Conservation (phyloP, 768 basidiomycete species). For the Leccinum subgranulosum region DNA sequence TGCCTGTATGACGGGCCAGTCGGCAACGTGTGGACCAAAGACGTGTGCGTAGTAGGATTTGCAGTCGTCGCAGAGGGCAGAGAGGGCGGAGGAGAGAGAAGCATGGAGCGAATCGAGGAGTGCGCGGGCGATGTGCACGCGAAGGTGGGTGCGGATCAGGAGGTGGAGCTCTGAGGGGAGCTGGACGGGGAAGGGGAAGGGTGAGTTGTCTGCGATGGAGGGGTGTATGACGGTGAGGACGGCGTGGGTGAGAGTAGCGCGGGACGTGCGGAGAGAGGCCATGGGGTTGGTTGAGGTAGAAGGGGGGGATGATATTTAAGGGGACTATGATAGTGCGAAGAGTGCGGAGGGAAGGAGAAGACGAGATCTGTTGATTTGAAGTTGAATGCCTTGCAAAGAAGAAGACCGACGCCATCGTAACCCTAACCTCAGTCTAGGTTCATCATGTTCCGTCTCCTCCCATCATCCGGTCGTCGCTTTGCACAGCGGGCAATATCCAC, state of each 20-base stretch:
- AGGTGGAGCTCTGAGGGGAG: constrained; percentile 55
- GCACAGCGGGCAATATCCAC: constrained; percentile 39
- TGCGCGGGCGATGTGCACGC: constrained; percentile 39
- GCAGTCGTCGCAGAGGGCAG: constrained; percentile 46
- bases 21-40: constrained; percentile 49
- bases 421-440: constrained; percentile 36
- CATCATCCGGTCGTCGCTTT: constrained; percentile 8
- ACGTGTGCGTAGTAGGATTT: constrained; percentile 51
- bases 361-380: constrained; percentile 1
- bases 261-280: constrained; percentile 35
- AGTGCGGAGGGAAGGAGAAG: constrained; percentile 21
- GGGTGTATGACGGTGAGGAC: constrained; percentile 48
- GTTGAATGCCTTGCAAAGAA: constrained; percentile 2
- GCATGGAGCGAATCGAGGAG: constrained; percentile 41
- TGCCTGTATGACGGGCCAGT: constrained; percentile 49
- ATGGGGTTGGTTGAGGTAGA: constrained; percentile 5
- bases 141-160: constrained; percentile 46
- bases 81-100: constrained; percentile 34
- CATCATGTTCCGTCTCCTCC: constrained; percentile 3
- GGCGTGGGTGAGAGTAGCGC: constrained; percentile 49
- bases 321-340: constrained; percentile 14
- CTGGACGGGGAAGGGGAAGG: constrained; percentile 20
- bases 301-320: constrained; percentile 14
- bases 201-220: constrained; percentile 34
- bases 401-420: constrained; percentile 18